Percentiles rank a stretch among this genome's conserved stretches.
Evolutionary conservation across 1,284 basidiomycete species (phyloP).

Genomic region (Leccinum griseonigrum): DNA sequence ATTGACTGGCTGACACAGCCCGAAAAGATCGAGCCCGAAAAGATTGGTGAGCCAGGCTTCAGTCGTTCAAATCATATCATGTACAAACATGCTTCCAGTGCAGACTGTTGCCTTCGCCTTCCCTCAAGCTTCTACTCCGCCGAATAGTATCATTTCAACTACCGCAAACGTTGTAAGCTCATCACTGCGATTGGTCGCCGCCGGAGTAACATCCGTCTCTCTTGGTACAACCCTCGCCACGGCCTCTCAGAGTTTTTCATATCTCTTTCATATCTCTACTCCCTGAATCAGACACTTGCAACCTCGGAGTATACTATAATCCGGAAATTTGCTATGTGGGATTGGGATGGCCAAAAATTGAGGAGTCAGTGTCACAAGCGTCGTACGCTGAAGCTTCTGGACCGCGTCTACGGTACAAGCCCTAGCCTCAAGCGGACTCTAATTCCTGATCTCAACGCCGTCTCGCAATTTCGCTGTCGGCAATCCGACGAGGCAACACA

Average conservation of each 20-base stretch:
- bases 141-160: slow-evolving; percentile 30
- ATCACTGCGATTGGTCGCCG: slow-evolving; percentile 49
- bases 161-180: slow-evolving; percentile 27
- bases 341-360: slow-evolving; percentile 80
- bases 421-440: slow-evolving; percentile 55
- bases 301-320: slow-evolving; percentile 70
- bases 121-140: slow-evolving; percentile 23
- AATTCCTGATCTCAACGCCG: slow-evolving; percentile 71
- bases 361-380: slow-evolving; percentile 75
- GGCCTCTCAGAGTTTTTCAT: slow-evolving; percentile 33
- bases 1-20: slow-evolving; percentile 82
- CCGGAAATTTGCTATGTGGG: slow-evolving; percentile 72
- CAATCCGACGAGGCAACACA: slow-evolving; percentile 81
- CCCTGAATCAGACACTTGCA: slow-evolving; percentile 68
- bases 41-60: slow-evolving; percentile 65
- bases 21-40: slow-evolving; percentile 84
- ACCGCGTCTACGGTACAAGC: slow-evolving; percentile 36
- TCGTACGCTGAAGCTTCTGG: slow-evolving; percentile 81
- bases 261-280: slow-evolving; percentile 68
- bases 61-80: slow-evolving; percentile 77
- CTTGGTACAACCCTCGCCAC: slow-evolving; percentile 35
- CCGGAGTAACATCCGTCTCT: slow-evolving; percentile 45
- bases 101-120: slow-evolving; percentile 73
- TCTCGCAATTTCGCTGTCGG: slow-evolving; percentile 69
- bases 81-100: slow-evolving; percentile 63